Conservation (phyloP, 2,329 filamentous ascomycete genomes). For the Colletotrichum sp. region DNA sequence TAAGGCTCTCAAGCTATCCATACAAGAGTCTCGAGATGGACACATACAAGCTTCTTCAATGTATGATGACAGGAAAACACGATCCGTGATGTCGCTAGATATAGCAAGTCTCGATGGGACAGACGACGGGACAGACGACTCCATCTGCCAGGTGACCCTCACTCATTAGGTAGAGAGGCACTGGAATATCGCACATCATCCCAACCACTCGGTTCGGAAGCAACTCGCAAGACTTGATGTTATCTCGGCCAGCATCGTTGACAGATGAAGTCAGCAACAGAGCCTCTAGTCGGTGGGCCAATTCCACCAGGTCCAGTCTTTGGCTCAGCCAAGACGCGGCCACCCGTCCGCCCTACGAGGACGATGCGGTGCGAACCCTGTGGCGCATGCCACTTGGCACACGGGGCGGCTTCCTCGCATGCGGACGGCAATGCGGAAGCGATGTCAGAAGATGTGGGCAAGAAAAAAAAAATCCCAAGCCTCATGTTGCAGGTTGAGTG, state of each 20-base stretch:
- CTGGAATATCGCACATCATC: not conserved
- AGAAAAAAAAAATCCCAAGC: not conserved
- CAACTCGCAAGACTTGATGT: not conserved
- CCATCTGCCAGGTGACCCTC: not conserved
- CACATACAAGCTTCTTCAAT: not conserved
- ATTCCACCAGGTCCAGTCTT: not conserved
- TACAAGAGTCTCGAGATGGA: not conserved
- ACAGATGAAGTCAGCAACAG: not conserved
- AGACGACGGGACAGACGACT: too few species aligned
- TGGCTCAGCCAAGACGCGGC: not conserved
- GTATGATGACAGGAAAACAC: not conserved
- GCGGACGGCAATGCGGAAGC: not conserved
- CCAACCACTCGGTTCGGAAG: not conserved
- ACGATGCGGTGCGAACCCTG: not conserved
- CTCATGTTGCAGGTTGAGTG: not conserved
- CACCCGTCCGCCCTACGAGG: slow-evolving; percentile 4
- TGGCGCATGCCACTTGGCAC: slow-evolving; percentile 7
- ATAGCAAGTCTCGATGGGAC: not conserved
- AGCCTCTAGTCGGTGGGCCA: not conserved
- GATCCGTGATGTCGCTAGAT: not conserved
- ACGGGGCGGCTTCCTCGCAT: not conserved
- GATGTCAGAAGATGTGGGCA: not conserved
- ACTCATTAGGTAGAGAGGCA: not conserved
- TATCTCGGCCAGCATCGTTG: not conserved
- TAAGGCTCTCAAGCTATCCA: not conserved